Conservation (phyloP, 148 eudicot genomes). For the Talinum fruticosum region DNA sequence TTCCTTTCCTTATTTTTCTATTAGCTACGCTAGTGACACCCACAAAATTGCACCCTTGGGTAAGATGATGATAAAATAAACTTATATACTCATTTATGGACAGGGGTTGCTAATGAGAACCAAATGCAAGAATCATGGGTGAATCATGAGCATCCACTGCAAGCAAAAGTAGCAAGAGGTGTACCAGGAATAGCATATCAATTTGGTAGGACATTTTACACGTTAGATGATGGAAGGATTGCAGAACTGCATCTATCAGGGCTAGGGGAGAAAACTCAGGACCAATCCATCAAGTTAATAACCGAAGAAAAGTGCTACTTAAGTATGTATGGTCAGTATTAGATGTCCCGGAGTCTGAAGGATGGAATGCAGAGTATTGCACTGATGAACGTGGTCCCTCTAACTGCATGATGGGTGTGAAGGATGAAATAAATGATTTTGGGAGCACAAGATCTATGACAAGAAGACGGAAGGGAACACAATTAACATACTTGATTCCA, state of each 20-base stretch:
- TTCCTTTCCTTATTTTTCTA: not conserved
- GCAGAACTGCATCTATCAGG: constrained; percentile 73
- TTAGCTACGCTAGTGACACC: not conserved
- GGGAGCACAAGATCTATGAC: constrained; percentile 34
- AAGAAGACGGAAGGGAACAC: constrained; percentile 47
- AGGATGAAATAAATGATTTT: constrained; percentile 41
- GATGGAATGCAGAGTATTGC: constrained; percentile 92
- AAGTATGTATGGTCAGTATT: constrained; percentile 68
- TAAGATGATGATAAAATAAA: not conserved
- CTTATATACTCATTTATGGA: not conserved
- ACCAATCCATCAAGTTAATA: constrained; percentile 37
- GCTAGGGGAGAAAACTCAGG: constrained; percentile 69
- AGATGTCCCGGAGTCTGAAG: constrained; percentile 84
- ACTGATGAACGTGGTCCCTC: constrained; percentile 65
- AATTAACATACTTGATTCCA: constrained; percentile 45
- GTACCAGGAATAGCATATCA: constrained; percentile 57
- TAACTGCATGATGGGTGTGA: constrained; percentile 66
- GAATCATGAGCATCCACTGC: constrained; percentile 62
- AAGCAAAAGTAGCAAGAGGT: constrained; percentile 63
- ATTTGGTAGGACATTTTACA: constrained; percentile 54
- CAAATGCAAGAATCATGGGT: constrained; percentile 44
- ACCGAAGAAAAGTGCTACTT: constrained; percentile 41
- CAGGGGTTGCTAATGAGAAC: constrained; percentile 39
- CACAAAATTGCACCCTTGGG: not conserved
- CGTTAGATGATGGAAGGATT: constrained; percentile 78